phyloP scores from a whole-genome alignment of 2,329 filamentous ascomycete genomes.

The Neurospora sp. region DNA sequence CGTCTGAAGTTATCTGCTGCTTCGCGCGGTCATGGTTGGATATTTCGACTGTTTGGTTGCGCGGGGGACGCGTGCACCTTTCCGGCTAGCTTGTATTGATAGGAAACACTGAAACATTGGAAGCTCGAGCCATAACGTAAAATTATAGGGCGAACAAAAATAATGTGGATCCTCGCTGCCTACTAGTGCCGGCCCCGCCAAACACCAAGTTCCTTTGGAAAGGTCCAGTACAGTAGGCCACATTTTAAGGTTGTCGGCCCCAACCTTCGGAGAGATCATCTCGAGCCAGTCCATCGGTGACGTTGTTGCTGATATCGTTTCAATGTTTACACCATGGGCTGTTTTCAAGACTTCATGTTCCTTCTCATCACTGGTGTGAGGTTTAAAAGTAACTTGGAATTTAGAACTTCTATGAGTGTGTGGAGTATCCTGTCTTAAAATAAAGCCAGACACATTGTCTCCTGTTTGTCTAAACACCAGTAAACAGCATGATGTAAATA shows the following conservation, averaged over 20 bases:
- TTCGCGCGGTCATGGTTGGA: neutral
- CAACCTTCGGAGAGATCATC: neutral
- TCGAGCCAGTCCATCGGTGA: neutral
- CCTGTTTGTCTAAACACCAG: neutral
- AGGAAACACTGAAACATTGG: neutral
- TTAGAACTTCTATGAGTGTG: neutral
- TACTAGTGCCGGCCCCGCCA: neutral
- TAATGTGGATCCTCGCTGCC: neutral
- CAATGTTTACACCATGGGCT: neutral
- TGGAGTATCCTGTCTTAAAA: neutral
- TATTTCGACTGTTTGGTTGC: neutral
- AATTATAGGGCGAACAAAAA: neutral
- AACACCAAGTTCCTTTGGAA: neutral
- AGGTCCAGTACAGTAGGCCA: neutral
- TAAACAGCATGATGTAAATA: neutral
- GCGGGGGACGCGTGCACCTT: neutral
- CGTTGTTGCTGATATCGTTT: neutral
- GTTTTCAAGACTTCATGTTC: neutral
- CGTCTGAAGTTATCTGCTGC: neutral
- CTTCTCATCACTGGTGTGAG: neutral
- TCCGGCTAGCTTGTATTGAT: neutral
- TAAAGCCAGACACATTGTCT: neutral
- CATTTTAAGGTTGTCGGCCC: neutral
- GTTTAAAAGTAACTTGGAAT: neutral
- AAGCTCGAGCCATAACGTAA: neutral